These are phyloP conservation scores for Citrus reticulata DNA, from an alignment of 345 rosid species.

Conservation along the genomic window DNA sequence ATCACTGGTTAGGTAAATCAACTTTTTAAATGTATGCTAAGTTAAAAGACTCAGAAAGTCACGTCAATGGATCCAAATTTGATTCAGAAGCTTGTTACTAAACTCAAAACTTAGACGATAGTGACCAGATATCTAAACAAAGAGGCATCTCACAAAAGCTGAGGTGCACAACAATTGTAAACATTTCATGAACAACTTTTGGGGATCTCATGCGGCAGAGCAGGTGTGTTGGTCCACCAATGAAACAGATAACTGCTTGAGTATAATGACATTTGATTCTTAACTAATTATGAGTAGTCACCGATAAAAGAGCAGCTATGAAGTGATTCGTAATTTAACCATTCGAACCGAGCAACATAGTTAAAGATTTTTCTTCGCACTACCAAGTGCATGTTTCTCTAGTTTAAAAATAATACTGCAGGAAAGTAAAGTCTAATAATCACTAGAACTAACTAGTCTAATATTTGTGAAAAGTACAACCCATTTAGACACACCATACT, in stretches of 20 bases:
- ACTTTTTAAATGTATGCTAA: not conserved
- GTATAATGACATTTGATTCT: not conserved
- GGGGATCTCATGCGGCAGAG: not conserved
- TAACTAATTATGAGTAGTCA: not conserved
- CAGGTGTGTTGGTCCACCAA: not conserved
- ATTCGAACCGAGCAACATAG: not conserved
- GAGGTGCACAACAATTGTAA: not conserved
- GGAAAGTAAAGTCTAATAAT: not conserved
- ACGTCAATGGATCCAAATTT: not conserved
- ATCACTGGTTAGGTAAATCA: slow-evolving; percentile 1
- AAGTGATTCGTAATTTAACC: not conserved
- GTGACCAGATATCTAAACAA: not conserved
- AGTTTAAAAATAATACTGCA: not conserved
- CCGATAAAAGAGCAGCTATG: not conserved
- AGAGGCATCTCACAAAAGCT: not conserved
- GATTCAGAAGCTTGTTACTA: not conserved
- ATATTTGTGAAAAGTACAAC: not conserved
- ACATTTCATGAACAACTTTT: not conserved
- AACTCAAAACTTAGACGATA: not conserved
- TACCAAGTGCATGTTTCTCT: not conserved
- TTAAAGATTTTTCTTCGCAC: not conserved
- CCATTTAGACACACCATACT: slow-evolving; percentile 5
- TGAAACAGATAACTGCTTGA: not conserved
- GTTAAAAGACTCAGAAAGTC: not conserved
- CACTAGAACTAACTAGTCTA: not conserved